Conservation (phyloP, 371 early-diverging fungal species). For the Coemansia sp. region DNA sequence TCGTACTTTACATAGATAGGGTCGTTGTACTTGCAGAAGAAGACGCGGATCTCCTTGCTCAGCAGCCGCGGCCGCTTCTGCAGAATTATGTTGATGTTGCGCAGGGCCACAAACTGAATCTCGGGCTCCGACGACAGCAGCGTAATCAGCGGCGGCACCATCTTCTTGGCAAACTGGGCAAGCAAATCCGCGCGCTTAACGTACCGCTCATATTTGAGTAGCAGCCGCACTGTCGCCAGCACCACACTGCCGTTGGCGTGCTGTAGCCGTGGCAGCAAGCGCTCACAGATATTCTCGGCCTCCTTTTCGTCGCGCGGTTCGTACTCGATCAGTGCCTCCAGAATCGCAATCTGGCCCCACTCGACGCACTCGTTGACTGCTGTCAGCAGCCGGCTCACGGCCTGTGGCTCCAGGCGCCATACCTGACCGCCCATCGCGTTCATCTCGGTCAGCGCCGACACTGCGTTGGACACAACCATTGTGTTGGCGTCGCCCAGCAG, state of each 20-base stretch:
- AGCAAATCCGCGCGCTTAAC: constrained; percentile 70
- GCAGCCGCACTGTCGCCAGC: constrained; percentile 72
- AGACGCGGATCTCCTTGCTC: constrained; percentile 83
- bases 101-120: constrained; percentile 90
- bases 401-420: constrained; percentile 70
- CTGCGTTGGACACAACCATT: constrained; percentile 92
- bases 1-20: constrained; percentile 94
- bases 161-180: constrained; percentile 68
- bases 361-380: constrained; percentile 95
- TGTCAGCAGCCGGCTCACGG: constrained; percentile 81
- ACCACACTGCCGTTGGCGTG: constrained; percentile 94
- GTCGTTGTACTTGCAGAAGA: constrained; percentile 96
- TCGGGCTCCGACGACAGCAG: constrained; percentile 85
- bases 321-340: constrained; percentile 81
- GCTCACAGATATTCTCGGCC: constrained; percentile 85
- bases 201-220: constrained; percentile 64
- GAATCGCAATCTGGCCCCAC: constrained; percentile 95
- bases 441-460: constrained; percentile 89
- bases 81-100: constrained; percentile 86
- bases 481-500: constrained; percentile 93
- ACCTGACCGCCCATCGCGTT: constrained; percentile 59
- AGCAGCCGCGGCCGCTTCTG: constrained; percentile 80
- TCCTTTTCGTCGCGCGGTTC: constrained; percentile 68
- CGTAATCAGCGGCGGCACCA: constrained; percentile 91
- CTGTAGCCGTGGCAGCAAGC: constrained; percentile 85